Evolutionary conservation across 2,329 filamentous ascomycete genomes (phyloP), one percentile per base, ranked within the genome.

Genomic region (Epichloe aotearoae): DNA sequence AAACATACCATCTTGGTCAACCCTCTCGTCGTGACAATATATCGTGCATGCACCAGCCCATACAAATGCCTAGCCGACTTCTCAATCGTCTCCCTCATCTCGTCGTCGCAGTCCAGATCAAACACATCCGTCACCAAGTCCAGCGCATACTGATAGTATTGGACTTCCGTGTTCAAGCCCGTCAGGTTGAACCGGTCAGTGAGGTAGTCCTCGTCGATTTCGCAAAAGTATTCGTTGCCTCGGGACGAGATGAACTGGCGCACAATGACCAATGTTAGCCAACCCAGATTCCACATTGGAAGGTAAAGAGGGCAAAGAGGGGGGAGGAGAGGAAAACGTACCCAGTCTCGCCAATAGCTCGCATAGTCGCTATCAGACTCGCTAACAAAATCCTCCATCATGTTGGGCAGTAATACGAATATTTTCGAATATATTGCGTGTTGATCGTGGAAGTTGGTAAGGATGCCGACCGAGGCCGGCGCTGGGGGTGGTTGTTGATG

Each of bases 321-420:
- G 6, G 12, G 23, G 23, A 7, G 1, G 2, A 11, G 17, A 5
- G 5, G 26, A 46, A 37, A 41, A 20, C 88, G 73, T 75, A 97
- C 93, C 93, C 93, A 98, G 72, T 98, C 93, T 68, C 91, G 79
- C 93, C 93, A 98, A 69, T 97, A 98, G 71, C 89, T 97, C 46
- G 93, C 96, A 68, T 97, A 98, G 73, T 98, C 93, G 70, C 90
- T 96, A 66, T 98, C 93, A 12, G 90, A 95, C 70, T 98, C 93
- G 65, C 89, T 96, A 58, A 88, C 90, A 70, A 93, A 97, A 71
- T 97, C 91, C 67, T 97, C 93, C 93, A 97, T 97, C 61, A 66
- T 73, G 55, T 50, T 56, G 51, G 56, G 51, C 52, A 46, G 53
- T 5, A 3, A 12, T 38, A 8, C 39, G 20, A 3, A 19, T 15